These are phyloP conservation scores for Diaporthe vaccinii DNA, from an alignment of 2,329 filamentous ascomycete genomes.

Conservation along the genomic window DNA sequence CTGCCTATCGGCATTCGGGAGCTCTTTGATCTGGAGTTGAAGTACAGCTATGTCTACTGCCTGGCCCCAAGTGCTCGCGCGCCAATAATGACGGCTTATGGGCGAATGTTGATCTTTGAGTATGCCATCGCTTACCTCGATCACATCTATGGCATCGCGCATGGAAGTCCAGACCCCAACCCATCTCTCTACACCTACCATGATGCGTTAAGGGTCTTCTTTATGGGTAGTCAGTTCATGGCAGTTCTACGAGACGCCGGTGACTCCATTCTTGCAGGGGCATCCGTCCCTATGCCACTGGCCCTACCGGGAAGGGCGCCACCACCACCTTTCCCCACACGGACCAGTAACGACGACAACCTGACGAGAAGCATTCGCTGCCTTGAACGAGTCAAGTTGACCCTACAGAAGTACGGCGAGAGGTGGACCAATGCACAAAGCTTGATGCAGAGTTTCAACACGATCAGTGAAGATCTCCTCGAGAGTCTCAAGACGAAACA, in stretches of 20 bases:
- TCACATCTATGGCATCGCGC: conserved; percentile 75
- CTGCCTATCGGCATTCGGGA: conserved; percentile 76
- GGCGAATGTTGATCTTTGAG: conserved; percentile 86
- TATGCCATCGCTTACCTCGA: conserved; percentile 86
- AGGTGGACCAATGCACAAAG: conserved; percentile 70
- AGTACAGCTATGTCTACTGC: conserved; percentile 93
- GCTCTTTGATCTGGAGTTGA: conserved; percentile 87
- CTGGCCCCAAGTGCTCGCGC: conserved; percentile 84
- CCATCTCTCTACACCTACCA: conserved; percentile 85
- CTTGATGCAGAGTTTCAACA: conserved; percentile 67
- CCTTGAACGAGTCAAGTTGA: conserved; percentile 66
- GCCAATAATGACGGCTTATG: conserved; percentile 80
- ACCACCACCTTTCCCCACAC: conserved; percentile 67
- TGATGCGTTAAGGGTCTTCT: conserved; percentile 88
- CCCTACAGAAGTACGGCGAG: conserved; percentile 68
- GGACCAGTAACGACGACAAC: conserved; percentile 61
- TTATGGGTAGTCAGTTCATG: conserved; percentile 75
- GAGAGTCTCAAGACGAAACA: conserved; percentile 57
- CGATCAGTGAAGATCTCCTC: conserved; percentile 60
- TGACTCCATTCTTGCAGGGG: conserved; percentile 67
- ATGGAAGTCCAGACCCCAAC: conserved; percentile 68
- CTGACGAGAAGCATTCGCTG: conserved; percentile 69
- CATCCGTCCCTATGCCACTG: conserved; percentile 59
- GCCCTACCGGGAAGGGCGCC: conserved; percentile 61
- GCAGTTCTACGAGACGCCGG: conserved; percentile 71